phyloP scores from a whole-genome alignment of 2,329 filamentous ascomycete species.

The Colletotrichum ledebouriae region DNA sequence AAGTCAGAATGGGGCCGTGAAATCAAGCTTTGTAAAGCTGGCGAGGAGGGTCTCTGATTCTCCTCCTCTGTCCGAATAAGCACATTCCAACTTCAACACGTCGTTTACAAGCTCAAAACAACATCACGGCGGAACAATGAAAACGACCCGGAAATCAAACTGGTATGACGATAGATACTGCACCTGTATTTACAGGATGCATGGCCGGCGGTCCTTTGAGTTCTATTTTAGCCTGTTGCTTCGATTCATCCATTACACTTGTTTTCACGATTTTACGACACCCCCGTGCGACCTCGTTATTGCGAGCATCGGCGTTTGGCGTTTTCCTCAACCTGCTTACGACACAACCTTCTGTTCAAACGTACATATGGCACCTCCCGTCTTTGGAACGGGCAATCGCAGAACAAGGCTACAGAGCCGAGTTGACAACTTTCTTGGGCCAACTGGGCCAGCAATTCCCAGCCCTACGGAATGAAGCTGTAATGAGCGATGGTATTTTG shows the following conservation, averaged over 20 bases:
- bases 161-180: slow-evolving; percentile 29
- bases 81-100: not conserved
- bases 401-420: slow-evolving; percentile 36
- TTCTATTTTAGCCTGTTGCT: slow-evolving; percentile 26
- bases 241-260: slow-evolving; percentile 39
- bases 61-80: not conserved
- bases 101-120: not conserved
- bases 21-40: slow-evolving; percentile 96
- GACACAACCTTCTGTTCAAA: slow-evolving; percentile 38
- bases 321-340: slow-evolving; percentile 39
- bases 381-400: slow-evolving; percentile 33
- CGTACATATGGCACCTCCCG: slow-evolving; percentile 36
- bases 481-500: slow-evolving; percentile 38
- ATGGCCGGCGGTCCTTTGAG: slow-evolving; percentile 31
- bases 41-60: slow-evolving; percentile 88
- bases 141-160: slow-evolving; percentile 16
- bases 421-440: slow-evolving; percentile 19
- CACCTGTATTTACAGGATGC: slow-evolving; percentile 31
- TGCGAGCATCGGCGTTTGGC: slow-evolving; percentile 43
- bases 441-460: slow-evolving; percentile 26
- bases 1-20: slow-evolving; percentile 99
- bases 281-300: slow-evolving; percentile 41
- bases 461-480: slow-evolving; percentile 33
- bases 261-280: slow-evolving; percentile 42
- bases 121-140: slow-evolving; percentile 23